phyloP scores from a whole-genome alignment of 805 yeast species.

The Wickerhamiella domercqiae region DNA sequence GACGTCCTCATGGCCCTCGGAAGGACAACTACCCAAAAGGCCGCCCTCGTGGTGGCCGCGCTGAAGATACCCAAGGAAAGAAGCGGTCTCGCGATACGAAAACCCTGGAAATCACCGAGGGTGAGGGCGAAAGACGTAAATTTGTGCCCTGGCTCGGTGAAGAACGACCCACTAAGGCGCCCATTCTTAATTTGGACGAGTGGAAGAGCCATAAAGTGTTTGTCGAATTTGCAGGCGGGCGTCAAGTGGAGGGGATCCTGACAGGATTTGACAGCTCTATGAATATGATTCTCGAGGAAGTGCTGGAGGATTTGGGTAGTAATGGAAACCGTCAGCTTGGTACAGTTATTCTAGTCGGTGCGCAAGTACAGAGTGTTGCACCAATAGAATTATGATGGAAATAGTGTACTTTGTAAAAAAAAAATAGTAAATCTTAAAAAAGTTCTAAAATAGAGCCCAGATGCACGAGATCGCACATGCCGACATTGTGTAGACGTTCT shows the following conservation, averaged over 20 bases:
- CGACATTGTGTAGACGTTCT: too few relatives aligned
- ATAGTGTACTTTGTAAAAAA: too few relatives aligned
- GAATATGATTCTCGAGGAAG: constrained; percentile 59
- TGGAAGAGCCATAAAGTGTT: constrained; percentile 58
- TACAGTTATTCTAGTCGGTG: constrained; percentile 73
- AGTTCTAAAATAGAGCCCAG: too few relatives aligned
- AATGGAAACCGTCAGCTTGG: constrained; percentile 53
- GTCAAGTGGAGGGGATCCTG: constrained; percentile 64
- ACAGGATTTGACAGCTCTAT: constrained; percentile 92
- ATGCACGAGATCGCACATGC: too few relatives aligned
- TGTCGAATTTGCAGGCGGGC: constrained; percentile 74
- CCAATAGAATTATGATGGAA: too few relatives aligned
- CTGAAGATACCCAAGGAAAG: constrained; percentile 14
- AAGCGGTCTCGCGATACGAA: constrained; percentile 5
- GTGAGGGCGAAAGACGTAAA: constrained; percentile 21
- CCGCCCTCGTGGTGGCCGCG: constrained; percentile 6
- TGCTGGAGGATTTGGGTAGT: constrained; percentile 32
- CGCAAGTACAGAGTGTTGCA: constrained; percentile 44
- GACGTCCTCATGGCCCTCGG: constrained; percentile 3
- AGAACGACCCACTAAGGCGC: constrained; percentile 81
- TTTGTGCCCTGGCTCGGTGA: constrained; percentile 23
- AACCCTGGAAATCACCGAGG: constrained; percentile 13
- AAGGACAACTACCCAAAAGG: constrained; percentile 3
- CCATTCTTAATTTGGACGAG: constrained; percentile 65
- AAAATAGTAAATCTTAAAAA: too few relatives aligned